phyloP scores from a whole-genome alignment of 148 eudicot species.

The Spergularia marina region DNA sequence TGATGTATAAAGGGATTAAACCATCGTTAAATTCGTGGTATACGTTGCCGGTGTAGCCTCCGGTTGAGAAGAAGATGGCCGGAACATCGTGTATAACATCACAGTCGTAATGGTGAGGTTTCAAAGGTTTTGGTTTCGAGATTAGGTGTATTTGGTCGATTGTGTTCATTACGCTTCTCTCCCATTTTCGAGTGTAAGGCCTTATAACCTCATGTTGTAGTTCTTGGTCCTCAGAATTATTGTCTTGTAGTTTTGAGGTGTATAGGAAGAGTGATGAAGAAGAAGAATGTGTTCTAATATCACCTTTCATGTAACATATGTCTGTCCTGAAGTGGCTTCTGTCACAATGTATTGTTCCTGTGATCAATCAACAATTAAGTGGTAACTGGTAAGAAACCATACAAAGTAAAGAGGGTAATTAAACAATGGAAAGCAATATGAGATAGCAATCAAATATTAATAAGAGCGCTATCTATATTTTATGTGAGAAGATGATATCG shows the following conservation, averaged over 20 bases:
- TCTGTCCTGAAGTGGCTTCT: constrained; percentile 68
- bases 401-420: no score
- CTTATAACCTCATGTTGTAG: constrained; percentile 56
- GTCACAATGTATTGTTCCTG: constrained; percentile 78
- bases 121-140: constrained; percentile 32
- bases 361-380: constrained; percentile 6
- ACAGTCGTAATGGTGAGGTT: constrained; percentile 32
- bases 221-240: constrained; percentile 14
- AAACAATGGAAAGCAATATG: no score
- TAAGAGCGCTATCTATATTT: no score
- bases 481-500: no score
- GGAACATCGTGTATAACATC: constrained; percentile 77
- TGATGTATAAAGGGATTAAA: constrained; percentile 74
- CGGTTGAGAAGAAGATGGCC: constrained; percentile 87
- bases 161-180: constrained; percentile 54
- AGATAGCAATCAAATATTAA: no score
- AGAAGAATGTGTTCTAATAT: constrained; percentile 56
- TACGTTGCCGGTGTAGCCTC: constrained; percentile 85
- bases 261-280: constrained; percentile 67
- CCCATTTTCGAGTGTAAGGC: constrained; percentile 96
- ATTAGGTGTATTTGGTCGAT: constrained; percentile 57
- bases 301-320: constrained; percentile 75
- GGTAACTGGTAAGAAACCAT: background rate
- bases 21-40: constrained; percentile 96
- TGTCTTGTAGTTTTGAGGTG: constrained; percentile 12